These are phyloP conservation scores for Chrysosporium queenslandicum DNA, from an alignment of 2,329 filamentous ascomycete genomes.

Conservation along the genomic window DNA sequence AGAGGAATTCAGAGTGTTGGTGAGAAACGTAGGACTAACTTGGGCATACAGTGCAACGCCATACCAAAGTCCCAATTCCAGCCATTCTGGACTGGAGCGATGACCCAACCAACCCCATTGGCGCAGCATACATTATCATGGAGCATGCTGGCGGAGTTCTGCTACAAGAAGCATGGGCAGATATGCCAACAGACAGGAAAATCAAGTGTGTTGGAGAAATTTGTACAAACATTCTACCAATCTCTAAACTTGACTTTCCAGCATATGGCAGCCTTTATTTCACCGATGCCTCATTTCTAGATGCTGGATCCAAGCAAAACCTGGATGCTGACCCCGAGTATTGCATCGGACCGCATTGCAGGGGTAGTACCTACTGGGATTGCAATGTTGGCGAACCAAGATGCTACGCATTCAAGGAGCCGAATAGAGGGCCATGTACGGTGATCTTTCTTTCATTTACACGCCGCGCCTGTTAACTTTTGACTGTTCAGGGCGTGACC, in stretches of 20 bases:
- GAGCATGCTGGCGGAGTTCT: conserved; percentile 29
- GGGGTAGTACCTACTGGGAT: conserved; percentile 17
- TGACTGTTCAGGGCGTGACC: conserved; percentile 25
- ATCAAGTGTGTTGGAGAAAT: conserved; percentile 18
- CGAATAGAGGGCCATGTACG: conserved; percentile 35
- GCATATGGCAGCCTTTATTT: conserved; percentile 33
- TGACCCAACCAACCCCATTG: conserved; percentile 27
- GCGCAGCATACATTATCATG: conserved; percentile 35
- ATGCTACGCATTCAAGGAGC: conserved; percentile 26
- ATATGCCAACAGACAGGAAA: conserved; percentile 25
- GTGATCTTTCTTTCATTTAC: conserved; percentile 14
- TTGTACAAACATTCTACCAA: conserved; percentile 13
- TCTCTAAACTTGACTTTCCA: conserved; percentile 25
- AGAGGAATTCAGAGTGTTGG: conserved; percentile 14
- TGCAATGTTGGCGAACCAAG: conserved; percentile 23
- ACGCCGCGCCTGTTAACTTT: conserved; percentile 17
- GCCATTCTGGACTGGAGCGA: conserved; percentile 37
- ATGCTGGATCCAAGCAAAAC: conserved; percentile 12
- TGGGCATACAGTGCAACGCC: conserved; percentile 25
- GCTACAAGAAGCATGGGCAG: conserved; percentile 26
- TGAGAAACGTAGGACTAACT: neutral
- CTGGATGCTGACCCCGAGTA: conserved; percentile 14
- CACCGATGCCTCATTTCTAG: conserved; percentile 19
- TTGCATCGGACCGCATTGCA: conserved; percentile 18
- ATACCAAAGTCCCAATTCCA: conserved; percentile 36